Evolutionary conservation across 768 basidiomycete genomes (phyloP).

Genomic region (Amanita fuliginea): DNA sequence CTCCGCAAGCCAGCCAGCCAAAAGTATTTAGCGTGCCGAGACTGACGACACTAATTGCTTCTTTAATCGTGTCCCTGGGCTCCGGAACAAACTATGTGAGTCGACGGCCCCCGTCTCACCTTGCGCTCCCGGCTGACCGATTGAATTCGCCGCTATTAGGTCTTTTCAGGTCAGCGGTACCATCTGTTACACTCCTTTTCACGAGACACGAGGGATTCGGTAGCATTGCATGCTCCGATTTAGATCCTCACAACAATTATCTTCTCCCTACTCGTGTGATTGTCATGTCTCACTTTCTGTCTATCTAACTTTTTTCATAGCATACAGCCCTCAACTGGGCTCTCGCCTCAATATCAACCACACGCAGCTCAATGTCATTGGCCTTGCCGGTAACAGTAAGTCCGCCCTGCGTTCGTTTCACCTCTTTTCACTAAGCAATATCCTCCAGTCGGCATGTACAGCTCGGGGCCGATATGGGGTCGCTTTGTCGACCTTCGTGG

Average conservation of each 20-base stretch:
- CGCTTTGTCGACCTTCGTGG: constrained; percentile 66
- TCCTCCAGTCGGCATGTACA: constrained; percentile 60
- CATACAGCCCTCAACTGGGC: constrained; percentile 83
- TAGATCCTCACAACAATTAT: neutral
- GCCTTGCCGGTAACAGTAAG: constrained; percentile 68
- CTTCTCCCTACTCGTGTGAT: neutral
- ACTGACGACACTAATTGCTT: constrained; percentile 38
- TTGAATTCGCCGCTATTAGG: constrained; percentile 14
- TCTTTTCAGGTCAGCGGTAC: constrained; percentile 27
- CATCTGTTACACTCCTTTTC: too few species aligned
- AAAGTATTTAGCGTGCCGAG: constrained; percentile 26
- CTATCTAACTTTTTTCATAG: constrained; percentile 20
- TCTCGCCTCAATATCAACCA: constrained; percentile 64
- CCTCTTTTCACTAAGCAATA: neutral
- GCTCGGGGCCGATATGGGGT: constrained; percentile 70
- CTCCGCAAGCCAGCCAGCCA: neutral
- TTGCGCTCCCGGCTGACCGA: neutral
- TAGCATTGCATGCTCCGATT: too few species aligned
- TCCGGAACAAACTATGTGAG: constrained; percentile 73
- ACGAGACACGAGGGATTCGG: neutral
- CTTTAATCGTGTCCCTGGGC: constrained; percentile 47
- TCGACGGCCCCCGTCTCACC: constrained; percentile 5
- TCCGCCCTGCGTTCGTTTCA: neutral
- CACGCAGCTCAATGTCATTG: constrained; percentile 75
- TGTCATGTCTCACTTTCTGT: neutral